These are phyloP conservation scores for Lentinula sp. DNA, from an alignment of 768 basidiomycete genomes.

Conservation along the genomic window DNA sequence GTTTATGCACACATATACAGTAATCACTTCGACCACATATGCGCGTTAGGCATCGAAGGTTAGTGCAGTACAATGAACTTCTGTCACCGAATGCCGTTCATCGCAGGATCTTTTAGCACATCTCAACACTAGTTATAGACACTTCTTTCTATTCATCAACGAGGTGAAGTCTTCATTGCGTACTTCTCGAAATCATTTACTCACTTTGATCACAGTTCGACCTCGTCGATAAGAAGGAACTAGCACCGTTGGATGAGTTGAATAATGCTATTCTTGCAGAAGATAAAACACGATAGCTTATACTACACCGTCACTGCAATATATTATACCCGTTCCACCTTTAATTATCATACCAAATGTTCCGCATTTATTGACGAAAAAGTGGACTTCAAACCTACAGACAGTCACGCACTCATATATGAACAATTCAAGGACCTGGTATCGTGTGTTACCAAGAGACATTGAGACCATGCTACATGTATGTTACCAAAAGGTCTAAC, in stretches of 20 bases:
- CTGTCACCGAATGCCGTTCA: not conserved
- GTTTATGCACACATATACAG: slow-evolving; percentile 99
- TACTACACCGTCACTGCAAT: not conserved
- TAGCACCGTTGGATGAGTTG: slow-evolving; percentile 90
- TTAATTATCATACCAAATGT: too few species aligned
- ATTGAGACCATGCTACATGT: not conserved
- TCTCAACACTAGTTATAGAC: slow-evolving; percentile 95
- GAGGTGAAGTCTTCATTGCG: slow-evolving; percentile 51
- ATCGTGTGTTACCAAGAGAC: not conserved
- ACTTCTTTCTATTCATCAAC: slow-evolving; percentile 95
- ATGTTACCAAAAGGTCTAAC: not conserved
- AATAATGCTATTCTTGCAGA: slow-evolving; percentile 81
- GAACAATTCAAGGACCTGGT: too few species aligned
- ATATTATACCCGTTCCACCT: not conserved
- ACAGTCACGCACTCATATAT: too few species aligned
- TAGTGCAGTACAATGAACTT: slow-evolving; percentile 11
- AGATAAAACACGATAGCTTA: slow-evolving; percentile 34
- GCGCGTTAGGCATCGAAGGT: slow-evolving; percentile 98
- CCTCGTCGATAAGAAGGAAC: slow-evolving; percentile 93
- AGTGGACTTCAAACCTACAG: too few species aligned
- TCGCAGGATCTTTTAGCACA: slow-evolving; percentile 55
- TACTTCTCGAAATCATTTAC: not conserved
- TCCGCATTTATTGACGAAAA: too few species aligned
- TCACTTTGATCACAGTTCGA: slow-evolving; percentile 56
- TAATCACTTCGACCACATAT: slow-evolving; percentile 98